phyloP scores from a whole-genome alignment of 1,284 basidiomycete species.

The Heliocybe sulcata region DNA sequence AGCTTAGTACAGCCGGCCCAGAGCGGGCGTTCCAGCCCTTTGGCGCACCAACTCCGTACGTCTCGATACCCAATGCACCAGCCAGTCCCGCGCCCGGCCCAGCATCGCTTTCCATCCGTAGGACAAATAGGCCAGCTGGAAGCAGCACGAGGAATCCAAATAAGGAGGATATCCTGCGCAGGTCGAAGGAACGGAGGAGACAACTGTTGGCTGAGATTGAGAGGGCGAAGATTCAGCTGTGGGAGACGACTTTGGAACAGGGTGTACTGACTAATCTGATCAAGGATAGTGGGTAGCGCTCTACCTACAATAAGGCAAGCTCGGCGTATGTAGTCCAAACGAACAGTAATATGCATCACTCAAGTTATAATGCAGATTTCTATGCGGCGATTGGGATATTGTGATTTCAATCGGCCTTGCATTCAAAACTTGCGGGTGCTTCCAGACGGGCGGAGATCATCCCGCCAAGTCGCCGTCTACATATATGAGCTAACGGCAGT shows the following conservation, averaged over 20 bases:
- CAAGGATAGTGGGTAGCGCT: constrained; percentile 21
- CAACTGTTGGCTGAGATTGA: constrained; percentile 51
- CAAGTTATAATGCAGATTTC: too few species aligned
- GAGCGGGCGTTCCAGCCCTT: too few species aligned
- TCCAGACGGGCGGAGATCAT: too few species aligned
- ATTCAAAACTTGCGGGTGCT: too few species aligned
- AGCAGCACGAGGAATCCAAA: constrained; percentile 9
- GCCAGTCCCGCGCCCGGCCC: background rate
- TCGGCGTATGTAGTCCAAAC: too few species aligned
- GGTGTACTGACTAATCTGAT: constrained; percentile 51
- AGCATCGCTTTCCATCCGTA: constrained; percentile 1
- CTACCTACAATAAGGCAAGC: too few species aligned
- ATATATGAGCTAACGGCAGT: too few species aligned
- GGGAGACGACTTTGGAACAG: constrained; percentile 70
- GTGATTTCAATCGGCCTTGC: too few species aligned
- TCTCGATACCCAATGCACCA: background rate
- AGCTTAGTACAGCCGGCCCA: too few species aligned
- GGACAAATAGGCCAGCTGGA: background rate
- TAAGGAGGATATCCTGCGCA: constrained; percentile 38
- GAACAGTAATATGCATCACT: too few species aligned
- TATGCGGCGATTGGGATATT: too few species aligned
- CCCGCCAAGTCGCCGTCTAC: too few species aligned
- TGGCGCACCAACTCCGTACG: background rate
- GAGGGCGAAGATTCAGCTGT: constrained; percentile 53
- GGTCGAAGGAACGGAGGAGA: constrained; percentile 43